Conservation (phyloP, 768 basidiomycete genomes). For the Termitomyces sp. region DNA sequence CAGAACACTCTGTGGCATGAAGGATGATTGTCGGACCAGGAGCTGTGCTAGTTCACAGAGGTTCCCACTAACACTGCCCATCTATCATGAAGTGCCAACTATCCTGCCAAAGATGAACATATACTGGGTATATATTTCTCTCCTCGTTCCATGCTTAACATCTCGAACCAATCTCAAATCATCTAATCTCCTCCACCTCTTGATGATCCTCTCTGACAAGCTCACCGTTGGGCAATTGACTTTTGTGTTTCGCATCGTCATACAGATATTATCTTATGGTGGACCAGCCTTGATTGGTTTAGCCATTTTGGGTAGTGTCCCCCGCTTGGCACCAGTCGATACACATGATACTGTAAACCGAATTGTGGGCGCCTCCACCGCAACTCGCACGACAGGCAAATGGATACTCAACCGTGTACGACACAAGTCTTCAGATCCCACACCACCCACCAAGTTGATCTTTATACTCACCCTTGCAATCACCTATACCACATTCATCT, state of each 20-base stretch:
- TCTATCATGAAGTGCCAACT: too few species aligned
- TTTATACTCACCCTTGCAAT: slow-evolving; percentile 16
- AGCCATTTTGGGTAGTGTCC: slow-evolving; percentile 17
- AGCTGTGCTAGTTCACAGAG: too few species aligned
- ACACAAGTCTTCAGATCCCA: slow-evolving; percentile 11
- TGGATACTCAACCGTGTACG: slow-evolving; percentile 16
- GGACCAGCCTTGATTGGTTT: slow-evolving; percentile 17
- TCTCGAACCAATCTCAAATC: too few species aligned
- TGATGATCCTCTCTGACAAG: slow-evolving; percentile 5
- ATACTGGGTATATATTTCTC: too few species aligned
- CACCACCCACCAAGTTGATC: slow-evolving; percentile 11
- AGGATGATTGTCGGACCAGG: too few species aligned
- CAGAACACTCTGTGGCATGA: too few species aligned
- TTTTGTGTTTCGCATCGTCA: slow-evolving; percentile 19
- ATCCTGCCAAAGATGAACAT: too few species aligned
- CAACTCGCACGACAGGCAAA: slow-evolving; percentile 7
- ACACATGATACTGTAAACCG: slow-evolving; percentile 21
- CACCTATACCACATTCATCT: slow-evolving; percentile 9
- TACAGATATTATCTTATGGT: slow-evolving; percentile 19
- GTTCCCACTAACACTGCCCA: too few species aligned
- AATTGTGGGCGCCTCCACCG: slow-evolving; percentile 14
- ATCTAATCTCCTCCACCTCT: too few species aligned
- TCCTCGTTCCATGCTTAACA: too few species aligned
- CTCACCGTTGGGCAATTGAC: slow-evolving; percentile 20
- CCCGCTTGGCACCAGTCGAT: slow-evolving; percentile 17